Conservation (phyloP, 2,329 filamentous ascomycete genomes). For the Penicillium sp. region DNA sequence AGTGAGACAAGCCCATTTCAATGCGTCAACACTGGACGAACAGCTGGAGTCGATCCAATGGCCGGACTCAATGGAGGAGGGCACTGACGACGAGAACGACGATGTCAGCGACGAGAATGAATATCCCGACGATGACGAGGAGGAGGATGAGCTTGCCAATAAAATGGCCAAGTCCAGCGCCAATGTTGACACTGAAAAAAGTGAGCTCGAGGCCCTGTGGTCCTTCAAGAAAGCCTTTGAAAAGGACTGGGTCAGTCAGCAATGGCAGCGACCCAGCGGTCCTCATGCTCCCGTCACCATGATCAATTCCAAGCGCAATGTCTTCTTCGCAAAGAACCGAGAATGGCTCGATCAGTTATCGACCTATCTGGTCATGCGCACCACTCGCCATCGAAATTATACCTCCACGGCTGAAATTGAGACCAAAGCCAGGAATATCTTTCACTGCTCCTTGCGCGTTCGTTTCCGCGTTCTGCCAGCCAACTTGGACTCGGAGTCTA, state of each 20-base stretch:
- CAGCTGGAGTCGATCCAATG: not conserved
- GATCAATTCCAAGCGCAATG: conserved; percentile 43
- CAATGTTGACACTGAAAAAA: no score
- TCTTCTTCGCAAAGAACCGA: conserved; percentile 38
- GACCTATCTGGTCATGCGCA: conserved; percentile 45
- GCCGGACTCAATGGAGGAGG: conserved; percentile 7
- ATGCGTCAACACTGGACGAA: conserved; percentile 1
- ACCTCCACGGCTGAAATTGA: conserved; percentile 48
- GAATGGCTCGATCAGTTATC: conserved; percentile 15
- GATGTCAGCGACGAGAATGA: not conserved
- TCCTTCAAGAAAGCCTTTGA: conserved; percentile 31
- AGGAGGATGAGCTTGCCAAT: not conserved
- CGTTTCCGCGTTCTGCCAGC: conserved; percentile 38
- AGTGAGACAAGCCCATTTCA: conserved; percentile 19
- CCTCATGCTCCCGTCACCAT: conserved; percentile 37
- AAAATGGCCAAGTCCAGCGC: no score
- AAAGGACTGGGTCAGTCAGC: conserved; percentile 39
- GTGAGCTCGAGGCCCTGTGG: conserved; percentile 19
- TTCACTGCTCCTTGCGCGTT: conserved; percentile 46
- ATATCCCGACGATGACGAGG: not conserved
- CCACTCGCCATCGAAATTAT: conserved; percentile 38
- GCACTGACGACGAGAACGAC: conserved; percentile 12
- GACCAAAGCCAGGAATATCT: conserved; percentile 39
- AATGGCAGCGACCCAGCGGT: conserved; percentile 40
- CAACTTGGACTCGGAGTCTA: conserved; percentile 8